Evolutionary conservation across 176 grass and related monocot species (phyloP).

Genomic region (Oryza glaberrima): DNA sequence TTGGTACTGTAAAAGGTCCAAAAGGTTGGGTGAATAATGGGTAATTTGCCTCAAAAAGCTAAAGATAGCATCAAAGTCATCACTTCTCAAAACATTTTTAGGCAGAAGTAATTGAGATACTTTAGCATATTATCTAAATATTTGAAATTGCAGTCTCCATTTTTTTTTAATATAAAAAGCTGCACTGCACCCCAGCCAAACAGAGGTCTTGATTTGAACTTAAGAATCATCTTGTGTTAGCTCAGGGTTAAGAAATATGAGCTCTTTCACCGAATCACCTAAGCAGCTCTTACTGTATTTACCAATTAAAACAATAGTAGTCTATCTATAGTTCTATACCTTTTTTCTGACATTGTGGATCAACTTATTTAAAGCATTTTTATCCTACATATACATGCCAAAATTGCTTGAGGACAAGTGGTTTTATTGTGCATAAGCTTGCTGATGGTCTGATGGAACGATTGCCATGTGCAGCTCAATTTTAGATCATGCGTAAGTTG

Average conservation of each 20-base stretch:
- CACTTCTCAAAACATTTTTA: constrained; percentile 9
- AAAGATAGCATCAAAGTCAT: neutral
- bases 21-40: neutral
- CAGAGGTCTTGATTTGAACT: neutral
- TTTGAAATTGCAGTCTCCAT: constrained; percentile 6
- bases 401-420: neutral
- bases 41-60: constrained; percentile 15
- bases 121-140: constrained; percentile 18
- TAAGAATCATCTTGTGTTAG: neutral
- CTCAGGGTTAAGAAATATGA: neutral
- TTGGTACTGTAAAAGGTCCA: constrained; percentile 8
- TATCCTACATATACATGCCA: neutral
- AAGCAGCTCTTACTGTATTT: neutral
- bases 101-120: constrained; percentile 11
- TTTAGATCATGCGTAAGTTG: neutral
- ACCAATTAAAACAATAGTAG: neutral
- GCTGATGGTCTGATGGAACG: constrained; percentile 11
- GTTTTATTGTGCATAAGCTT: constrained; percentile 12
- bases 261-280: neutral
- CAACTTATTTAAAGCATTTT: constrained; percentile 6
- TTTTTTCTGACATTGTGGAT: neutral
- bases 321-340: neutral
- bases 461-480: constrained; percentile 12
- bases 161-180: neutral
- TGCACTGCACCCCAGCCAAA: neutral